phyloP scores from a whole-genome alignment of 2,329 filamentous ascomycete species.

The Chaetomiaceae sp. region DNA sequence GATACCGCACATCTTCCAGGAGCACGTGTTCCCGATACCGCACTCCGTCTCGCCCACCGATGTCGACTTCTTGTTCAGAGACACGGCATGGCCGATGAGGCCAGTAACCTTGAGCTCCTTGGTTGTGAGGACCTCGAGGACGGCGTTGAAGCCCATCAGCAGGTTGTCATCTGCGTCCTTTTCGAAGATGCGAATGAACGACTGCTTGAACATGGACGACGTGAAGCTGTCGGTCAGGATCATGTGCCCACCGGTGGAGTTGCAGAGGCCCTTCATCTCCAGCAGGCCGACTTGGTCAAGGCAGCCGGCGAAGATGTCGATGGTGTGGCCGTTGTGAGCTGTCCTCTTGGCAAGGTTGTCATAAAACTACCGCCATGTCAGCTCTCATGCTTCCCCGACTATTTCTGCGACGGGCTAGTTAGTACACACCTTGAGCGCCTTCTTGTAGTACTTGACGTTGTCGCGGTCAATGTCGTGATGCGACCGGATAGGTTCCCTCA shows the following conservation, averaged over 20 bases:
- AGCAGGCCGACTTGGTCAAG: constrained; percentile 94
- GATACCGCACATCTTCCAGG: constrained; percentile 99
- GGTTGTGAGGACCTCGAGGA: constrained; percentile 90
- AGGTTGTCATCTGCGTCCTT: constrained; percentile 94
- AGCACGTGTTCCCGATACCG: constrained; percentile 96
- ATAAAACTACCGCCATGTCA: constrained; percentile 65
- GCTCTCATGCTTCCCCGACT: background rate
- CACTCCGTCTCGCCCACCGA: constrained; percentile 97
- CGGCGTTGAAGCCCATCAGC: constrained; percentile 96
- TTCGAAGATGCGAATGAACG: constrained; percentile 94
- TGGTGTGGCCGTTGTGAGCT: constrained; percentile 93
- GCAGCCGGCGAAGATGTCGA: constrained; percentile 96
- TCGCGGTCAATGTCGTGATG: constrained; percentile 98
- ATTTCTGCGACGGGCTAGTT: background rate
- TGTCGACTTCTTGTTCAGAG: constrained; percentile 94
- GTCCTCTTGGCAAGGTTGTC: constrained; percentile 90
- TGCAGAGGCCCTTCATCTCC: constrained; percentile 96
- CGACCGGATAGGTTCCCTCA: constrained; percentile 93
- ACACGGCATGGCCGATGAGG: constrained; percentile 92
- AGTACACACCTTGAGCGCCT: constrained; percentile 75
- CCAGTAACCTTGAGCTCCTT: constrained; percentile 98
- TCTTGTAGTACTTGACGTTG: constrained; percentile 99
- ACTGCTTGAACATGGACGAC: constrained; percentile 98
- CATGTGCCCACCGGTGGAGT: constrained; percentile 96
- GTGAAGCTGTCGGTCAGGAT: constrained; percentile 98